phyloP scores from a whole-genome alignment of 768 basidiomycete genomes.

The Mycena pura region DNA sequence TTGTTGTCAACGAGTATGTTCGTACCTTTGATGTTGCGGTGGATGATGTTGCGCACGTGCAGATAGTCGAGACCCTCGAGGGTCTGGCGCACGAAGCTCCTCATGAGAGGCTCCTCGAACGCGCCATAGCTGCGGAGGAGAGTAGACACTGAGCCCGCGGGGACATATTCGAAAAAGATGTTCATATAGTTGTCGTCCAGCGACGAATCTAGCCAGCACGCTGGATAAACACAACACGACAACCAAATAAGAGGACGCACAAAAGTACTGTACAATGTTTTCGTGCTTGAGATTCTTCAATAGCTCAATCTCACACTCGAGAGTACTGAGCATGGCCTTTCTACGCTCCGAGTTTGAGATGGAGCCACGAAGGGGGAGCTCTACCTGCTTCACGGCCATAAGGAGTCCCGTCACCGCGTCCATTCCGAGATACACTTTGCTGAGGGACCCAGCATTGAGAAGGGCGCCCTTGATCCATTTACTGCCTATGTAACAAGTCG shows the following conservation, averaged over 20 bases:
- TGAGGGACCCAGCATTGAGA: neutral
- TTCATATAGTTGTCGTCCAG: slow-evolving; percentile 89
- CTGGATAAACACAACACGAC: too few species aligned
- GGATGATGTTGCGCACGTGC: slow-evolving; percentile 92
- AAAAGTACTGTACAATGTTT: neutral
- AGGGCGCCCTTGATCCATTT: neutral
- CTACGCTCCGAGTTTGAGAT: neutral
- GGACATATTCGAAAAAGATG: slow-evolving; percentile 96
- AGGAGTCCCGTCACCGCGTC: neutral
- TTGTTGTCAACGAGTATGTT: slow-evolving; percentile 99
- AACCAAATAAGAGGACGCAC: too few species aligned
- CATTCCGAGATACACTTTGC: neutral
- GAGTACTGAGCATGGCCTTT: neutral
- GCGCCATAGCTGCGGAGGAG: slow-evolving; percentile 89
- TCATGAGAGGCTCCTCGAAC: slow-evolving; percentile 89
- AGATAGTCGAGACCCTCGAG: slow-evolving; percentile 87
- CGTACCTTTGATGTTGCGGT: slow-evolving; percentile 98
- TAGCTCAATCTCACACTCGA: neutral
- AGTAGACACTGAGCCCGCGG: slow-evolving; percentile 95
- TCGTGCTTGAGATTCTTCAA: neutral
- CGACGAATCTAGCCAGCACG: slow-evolving; percentile 98
- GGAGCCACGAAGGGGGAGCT: neutral
- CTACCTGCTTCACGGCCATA: neutral
- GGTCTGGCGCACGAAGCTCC: slow-evolving; percentile 92
- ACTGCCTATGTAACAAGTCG: too few species aligned